These are phyloP conservation scores for Odontarrhena argentea DNA, from an alignment of 345 rosid genomes.

Conservation along the genomic window DNA sequence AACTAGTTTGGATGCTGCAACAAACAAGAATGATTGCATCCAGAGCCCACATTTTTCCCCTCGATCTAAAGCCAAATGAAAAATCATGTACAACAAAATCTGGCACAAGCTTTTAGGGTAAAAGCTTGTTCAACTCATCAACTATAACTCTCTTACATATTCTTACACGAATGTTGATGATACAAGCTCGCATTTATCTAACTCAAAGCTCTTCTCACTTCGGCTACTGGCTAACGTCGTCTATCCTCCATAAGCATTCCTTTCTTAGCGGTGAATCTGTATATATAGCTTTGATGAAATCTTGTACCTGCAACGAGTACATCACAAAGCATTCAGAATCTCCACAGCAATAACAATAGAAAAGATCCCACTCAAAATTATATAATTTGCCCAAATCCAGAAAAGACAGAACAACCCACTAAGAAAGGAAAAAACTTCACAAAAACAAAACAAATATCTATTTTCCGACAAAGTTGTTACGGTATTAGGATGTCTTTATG, in stretches of 20 bases:
- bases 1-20: slow-evolving; percentile 7
- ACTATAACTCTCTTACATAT: slow-evolving; percentile 26
- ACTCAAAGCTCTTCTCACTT: slow-evolving; percentile 12
- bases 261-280: slow-evolving; percentile 83
- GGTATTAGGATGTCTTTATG: not conserved
- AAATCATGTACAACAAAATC: slow-evolving; percentile 35
- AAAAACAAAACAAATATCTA: not conserved
- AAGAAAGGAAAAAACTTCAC: not conserved
- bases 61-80: slow-evolving; percentile 4
- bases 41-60: not conserved
- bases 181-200: slow-evolving; percentile 29
- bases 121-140: slow-evolving; percentile 16
- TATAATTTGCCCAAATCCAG: not conserved
- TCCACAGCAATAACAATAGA: not conserved
- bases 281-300: slow-evolving; percentile 83
- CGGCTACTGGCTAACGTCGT: slow-evolving; percentile 37
- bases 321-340: slow-evolving; percentile 17
- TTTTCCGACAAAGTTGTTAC: not conserved
- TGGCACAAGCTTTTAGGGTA: not conserved
- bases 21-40: not conserved
- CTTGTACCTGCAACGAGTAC: slow-evolving; percentile 59
- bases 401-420: not conserved
- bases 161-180: slow-evolving; percentile 27
- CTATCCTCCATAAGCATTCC: slow-evolving; percentile 90
- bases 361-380: not conserved